phyloP scores from a whole-genome alignment of 257 asterid species.

The Linderniella brevidens region DNA sequence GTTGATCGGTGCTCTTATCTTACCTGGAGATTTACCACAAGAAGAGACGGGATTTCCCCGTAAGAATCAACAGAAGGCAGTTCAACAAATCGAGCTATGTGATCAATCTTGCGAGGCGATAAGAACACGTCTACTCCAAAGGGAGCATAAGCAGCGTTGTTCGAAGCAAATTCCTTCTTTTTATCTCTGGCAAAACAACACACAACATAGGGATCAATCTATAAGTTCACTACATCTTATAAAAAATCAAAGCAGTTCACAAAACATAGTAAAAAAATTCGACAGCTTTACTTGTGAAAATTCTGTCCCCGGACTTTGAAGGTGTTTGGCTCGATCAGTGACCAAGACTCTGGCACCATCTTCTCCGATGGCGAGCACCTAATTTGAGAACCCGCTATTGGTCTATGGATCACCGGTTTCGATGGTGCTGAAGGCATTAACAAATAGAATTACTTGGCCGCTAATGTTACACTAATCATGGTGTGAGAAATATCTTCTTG shows the following conservation, averaged over 20 bases:
- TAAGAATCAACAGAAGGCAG: constrained; percentile 53
- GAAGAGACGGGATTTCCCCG: constrained; percentile 63
- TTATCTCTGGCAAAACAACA: constrained; percentile 51
- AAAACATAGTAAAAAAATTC: neutral
- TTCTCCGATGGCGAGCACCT: constrained; percentile 50
- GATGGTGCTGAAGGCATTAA: constrained; percentile 34
- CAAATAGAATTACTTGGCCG: neutral
- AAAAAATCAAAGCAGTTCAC: neutral
- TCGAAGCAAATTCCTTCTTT: constrained; percentile 65
- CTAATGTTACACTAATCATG: neutral
- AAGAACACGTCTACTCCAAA: constrained; percentile 79
- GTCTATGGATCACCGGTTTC: constrained; percentile 47
- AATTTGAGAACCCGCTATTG: constrained; percentile 82
- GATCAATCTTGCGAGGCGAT: constrained; percentile 71
- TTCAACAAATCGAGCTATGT: constrained; percentile 71
- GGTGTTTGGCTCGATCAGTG: constrained; percentile 44
- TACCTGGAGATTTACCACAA: constrained; percentile 92
- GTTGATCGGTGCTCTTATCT: neutral
- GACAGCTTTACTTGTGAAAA: constrained; percentile 29
- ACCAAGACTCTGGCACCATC: constrained; percentile 58
- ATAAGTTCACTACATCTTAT: neutral
- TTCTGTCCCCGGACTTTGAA: constrained; percentile 71
- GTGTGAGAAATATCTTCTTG: neutral
- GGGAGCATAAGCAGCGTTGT: constrained; percentile 62
- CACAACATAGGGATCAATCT: neutral